Conservation (phyloP, 306 rosid genomes). For the Alnus glutinosa region DNA sequence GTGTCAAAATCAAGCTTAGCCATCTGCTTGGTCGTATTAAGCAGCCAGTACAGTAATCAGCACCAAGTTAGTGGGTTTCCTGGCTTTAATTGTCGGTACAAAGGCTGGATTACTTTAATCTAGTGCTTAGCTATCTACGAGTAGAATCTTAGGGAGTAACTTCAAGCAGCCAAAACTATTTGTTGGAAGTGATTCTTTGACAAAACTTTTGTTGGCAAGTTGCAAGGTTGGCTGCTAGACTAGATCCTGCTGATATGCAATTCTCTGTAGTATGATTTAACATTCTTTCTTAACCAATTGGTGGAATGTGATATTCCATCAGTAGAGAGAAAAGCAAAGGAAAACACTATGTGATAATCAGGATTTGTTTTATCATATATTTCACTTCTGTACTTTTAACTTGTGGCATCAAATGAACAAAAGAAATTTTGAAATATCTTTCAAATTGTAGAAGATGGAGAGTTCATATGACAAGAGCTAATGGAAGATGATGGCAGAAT, state of each 20-base stretch:
- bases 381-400: background rate
- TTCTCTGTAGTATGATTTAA: background rate
- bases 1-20: constrained; percentile 25
- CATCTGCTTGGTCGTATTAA: constrained; percentile 30
- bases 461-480: background rate
- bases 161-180: constrained; percentile 8
- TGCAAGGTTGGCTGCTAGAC: constrained; percentile 22
- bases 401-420: background rate
- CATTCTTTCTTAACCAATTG: background rate
- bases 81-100: constrained; percentile 27
- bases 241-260: background rate
- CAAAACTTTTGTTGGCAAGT: constrained; percentile 19
- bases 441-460: background rate
- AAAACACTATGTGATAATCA: background rate
- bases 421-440: no score
- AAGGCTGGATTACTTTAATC: constrained; percentile 13
- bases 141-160: background rate
- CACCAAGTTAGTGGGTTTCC: constrained; percentile 34
- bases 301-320: background rate
- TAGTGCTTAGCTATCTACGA: background rate
- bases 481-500: background rate
- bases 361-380: no score
- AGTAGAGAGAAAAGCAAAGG: background rate
- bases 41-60: constrained; percentile 30
- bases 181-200: background rate